Evolutionary conservation across 2,329 filamentous ascomycete genomes (phyloP).

Genomic region (Coleophoma eucalyptorum): DNA sequence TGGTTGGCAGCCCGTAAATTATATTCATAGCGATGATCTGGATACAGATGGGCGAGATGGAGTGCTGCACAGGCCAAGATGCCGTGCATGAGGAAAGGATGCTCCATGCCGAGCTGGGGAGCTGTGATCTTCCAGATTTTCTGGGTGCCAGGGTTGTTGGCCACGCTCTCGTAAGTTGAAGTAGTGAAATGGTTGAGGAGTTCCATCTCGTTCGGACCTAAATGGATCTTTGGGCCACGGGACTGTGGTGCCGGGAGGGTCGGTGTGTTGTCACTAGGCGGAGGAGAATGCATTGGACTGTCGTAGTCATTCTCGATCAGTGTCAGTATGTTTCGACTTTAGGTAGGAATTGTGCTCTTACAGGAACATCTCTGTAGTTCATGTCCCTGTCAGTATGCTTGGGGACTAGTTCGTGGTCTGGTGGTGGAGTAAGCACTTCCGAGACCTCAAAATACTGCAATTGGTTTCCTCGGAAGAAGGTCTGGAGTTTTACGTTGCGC

Average conservation of each 20-base stretch:
- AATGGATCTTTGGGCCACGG: no score
- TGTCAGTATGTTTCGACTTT: no score
- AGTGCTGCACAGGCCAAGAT: conserved; percentile 34
- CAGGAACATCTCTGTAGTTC: background rate
- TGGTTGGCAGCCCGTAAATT: conserved; percentile 3
- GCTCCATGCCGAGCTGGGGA: conserved; percentile 28
- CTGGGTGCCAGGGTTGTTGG: conserved; percentile 6
- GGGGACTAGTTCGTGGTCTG: background rate
- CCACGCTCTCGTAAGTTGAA: conserved; percentile 15
- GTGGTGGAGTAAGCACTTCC: background rate
- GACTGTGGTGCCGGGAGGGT: no score
- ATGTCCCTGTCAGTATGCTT: conserved; percentile 2
- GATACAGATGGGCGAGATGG: conserved; percentile 13
- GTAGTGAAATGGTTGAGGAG: conserved; percentile 19
- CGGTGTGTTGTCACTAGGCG: no score
- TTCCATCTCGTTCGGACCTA: background rate
- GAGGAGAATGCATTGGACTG: no score
- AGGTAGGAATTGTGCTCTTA: background rate
- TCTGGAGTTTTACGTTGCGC: conserved; percentile 17
- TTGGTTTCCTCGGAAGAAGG: conserved; percentile 24
- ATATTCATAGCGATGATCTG: conserved; percentile 2
- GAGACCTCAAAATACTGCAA: conserved; percentile 18
- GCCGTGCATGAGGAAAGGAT: conserved; percentile 35
- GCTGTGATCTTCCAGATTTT: conserved; percentile 28
- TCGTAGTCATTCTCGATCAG: no score